A percentile compares a stretch with the other conserved stretches of the same genome.
Evolutionary conservation across 2,329 filamentous ascomycete genomes (phyloP).

Genomic region (Shiraia bambusicola): DNA sequence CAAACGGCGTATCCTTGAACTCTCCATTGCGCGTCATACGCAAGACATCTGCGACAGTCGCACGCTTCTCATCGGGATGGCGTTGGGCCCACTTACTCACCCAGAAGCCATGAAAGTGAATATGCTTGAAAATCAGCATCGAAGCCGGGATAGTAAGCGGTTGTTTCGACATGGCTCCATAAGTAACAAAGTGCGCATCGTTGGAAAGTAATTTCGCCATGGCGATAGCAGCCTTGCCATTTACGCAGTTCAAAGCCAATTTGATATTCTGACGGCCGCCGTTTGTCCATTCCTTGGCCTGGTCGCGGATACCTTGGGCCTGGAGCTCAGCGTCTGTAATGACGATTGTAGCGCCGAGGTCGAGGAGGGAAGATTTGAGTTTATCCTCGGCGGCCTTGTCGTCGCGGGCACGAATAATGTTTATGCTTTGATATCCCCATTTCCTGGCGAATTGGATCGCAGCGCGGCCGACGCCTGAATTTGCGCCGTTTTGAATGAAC

Average conservation of each 20-base stretch:
- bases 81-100: conserved; percentile 83
- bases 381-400: conserved; percentile 70
- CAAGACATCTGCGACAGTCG: conserved; percentile 83
- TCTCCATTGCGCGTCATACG: conserved; percentile 71
- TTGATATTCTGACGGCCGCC: conserved; percentile 70
- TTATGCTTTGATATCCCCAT: conserved; percentile 90
- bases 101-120: conserved; percentile 92
- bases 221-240: conserved; percentile 77
- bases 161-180: conserved; percentile 92
- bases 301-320: conserved; percentile 63
- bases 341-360: conserved; percentile 63
- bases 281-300: conserved; percentile 66
- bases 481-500: conserved; percentile 97
- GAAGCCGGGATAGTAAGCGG: conserved; percentile 79
- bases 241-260: conserved; percentile 89
- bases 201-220: conserved; percentile 71
- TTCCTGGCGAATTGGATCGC: conserved; percentile 83
- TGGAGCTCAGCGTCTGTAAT: conserved; percentile 63
- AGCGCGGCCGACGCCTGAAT: conserved; percentile 86
- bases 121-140: conserved; percentile 88
- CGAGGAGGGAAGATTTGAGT: conserved; percentile 61
- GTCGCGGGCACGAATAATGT: conserved; percentile 76
- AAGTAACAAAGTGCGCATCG: conserved; percentile 79
- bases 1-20: conserved; percentile 81
- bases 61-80: conserved; percentile 71